Conservation (phyloP, 139 green algal species). For the Eudorina sp. region DNA sequence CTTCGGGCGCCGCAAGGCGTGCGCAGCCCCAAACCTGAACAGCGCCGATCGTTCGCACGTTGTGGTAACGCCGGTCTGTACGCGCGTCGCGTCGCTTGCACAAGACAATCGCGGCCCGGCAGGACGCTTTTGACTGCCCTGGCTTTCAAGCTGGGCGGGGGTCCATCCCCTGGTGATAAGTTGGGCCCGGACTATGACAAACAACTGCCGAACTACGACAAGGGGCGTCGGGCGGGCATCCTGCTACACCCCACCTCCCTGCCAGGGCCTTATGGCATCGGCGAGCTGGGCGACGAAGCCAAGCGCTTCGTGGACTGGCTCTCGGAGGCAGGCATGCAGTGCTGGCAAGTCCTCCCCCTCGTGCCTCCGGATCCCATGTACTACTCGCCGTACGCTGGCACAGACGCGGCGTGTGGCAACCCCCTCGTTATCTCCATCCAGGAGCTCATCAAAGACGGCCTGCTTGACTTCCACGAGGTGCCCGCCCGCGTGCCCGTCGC, state of each 20-base stretch:
- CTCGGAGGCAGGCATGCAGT: slow-evolving; percentile 50
- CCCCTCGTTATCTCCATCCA: slow-evolving; percentile 92
- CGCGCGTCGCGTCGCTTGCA: background rate
- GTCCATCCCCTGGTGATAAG: slow-evolving; percentile 23
- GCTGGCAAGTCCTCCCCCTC: slow-evolving; percentile 92
- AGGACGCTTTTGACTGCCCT: background rate
- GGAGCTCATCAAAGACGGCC: slow-evolving; percentile 84
- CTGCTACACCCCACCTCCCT: slow-evolving; percentile 96
- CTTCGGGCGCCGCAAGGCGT: slow-evolving; percentile 35
- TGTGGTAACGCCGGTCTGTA: too few relatives aligned
- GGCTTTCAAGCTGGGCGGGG: slow-evolving; percentile 12
- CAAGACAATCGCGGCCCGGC: background rate
- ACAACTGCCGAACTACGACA: slow-evolving; percentile 60
- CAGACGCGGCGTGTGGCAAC: slow-evolving; percentile 95
- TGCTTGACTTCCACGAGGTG: slow-evolving; percentile 80
- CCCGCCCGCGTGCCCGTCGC: slow-evolving; percentile 59
- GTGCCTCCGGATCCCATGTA: slow-evolving; percentile 94
- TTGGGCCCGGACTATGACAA: slow-evolving; percentile 60
- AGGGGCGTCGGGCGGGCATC: slow-evolving; percentile 81
- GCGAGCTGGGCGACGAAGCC: slow-evolving; percentile 88
- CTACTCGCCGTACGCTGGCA: slow-evolving; percentile 95
- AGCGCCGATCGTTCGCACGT: background rate
- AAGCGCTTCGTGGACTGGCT: slow-evolving; percentile 95
- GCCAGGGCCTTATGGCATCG: slow-evolving; percentile 89
- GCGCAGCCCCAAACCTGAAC: background rate